These are phyloP conservation scores for Aspergillus sp. DNA, from an alignment of 2,329 filamentous ascomycete genomes.

Conservation along the genomic window DNA sequence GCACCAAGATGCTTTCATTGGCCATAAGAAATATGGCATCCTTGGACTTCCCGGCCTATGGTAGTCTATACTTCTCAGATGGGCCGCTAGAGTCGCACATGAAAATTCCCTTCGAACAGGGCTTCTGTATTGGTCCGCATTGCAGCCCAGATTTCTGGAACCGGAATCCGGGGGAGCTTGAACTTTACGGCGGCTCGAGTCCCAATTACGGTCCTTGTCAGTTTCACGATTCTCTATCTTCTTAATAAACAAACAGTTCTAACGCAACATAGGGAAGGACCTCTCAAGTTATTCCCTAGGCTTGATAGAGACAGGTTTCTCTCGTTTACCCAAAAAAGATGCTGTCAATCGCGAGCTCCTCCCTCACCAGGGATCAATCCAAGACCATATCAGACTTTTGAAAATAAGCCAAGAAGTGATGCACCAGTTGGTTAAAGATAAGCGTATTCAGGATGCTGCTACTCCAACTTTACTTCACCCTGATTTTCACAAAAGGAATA, in stretches of 20 bases:
- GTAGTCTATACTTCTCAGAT: slow-evolving; percentile 29
- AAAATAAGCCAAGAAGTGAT: slow-evolving; percentile 14
- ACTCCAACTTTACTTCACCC: slow-evolving; percentile 18
- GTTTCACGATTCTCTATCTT: slow-evolving; percentile 1
- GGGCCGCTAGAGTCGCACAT: slow-evolving; percentile 12
- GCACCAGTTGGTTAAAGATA: slow-evolving; percentile 13
- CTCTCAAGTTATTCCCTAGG: slow-evolving; percentile 12
- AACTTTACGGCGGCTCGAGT: slow-evolving; percentile 12
- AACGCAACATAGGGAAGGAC: slow-evolving; percentile 9
- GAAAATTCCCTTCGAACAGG: slow-evolving; percentile 19
- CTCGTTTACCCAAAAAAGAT: slow-evolving; percentile 12
- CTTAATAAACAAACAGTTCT: background rate
- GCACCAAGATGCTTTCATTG: slow-evolving; percentile 22
- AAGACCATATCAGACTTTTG: slow-evolving; percentile 8
- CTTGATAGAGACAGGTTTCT: slow-evolving; percentile 15
- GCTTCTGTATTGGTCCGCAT: slow-evolving; percentile 28
- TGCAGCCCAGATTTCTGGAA: slow-evolving; percentile 17
- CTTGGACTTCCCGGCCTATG: slow-evolving; percentile 32
- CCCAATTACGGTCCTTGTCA: slow-evolving; percentile 16
- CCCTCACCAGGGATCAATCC: slow-evolving; percentile 11
- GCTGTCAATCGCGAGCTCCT: slow-evolving; percentile 1
- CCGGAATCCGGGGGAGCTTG: slow-evolving; percentile 7
- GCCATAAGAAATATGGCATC: slow-evolving; percentile 8
- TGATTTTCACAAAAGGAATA: slow-evolving; percentile 20
- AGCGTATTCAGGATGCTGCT: slow-evolving; percentile 14